phyloP scores from a whole-genome alignment of 768 basidiomycete species.

The Coprinopsis marcescibilis region DNA sequence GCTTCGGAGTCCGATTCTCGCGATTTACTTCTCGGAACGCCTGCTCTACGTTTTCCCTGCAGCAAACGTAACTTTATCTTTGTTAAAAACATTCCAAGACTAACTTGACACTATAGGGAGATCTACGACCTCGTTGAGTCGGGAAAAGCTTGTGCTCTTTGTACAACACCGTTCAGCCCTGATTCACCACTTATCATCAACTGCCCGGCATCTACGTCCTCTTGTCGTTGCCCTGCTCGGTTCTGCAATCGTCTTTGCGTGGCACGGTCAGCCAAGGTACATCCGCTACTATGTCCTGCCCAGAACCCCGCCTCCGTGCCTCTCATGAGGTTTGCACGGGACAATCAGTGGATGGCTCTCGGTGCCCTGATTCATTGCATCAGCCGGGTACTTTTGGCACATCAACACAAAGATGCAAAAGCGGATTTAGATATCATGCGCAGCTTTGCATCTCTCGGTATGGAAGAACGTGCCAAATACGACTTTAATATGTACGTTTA shows the following conservation, averaged over 20 bases:
- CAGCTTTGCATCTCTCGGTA: slow-evolving; percentile 66
- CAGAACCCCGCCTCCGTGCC: slow-evolving; percentile 67
- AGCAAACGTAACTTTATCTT: background rate
- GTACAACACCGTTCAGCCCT: slow-evolving; percentile 62
- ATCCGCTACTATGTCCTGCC: slow-evolving; percentile 67
- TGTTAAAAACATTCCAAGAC: too few relatives aligned
- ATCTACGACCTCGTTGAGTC: slow-evolving; percentile 62
- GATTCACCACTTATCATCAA: slow-evolving; percentile 42
- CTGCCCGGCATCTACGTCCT: slow-evolving; percentile 42
- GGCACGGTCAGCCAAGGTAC: slow-evolving; percentile 53
- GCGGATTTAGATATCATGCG: slow-evolving; percentile 51
- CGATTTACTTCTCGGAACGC: too few relatives aligned
- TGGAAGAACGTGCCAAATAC: slow-evolving; percentile 61
- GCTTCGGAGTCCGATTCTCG: too few relatives aligned
- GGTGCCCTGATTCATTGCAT: slow-evolving; percentile 69
- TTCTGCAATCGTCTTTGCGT: slow-evolving; percentile 83
- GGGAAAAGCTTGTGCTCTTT: slow-evolving; percentile 63
- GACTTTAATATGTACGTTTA: slow-evolving; percentile 40
- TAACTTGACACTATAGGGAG: too few relatives aligned
- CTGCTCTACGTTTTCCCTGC: background rate
- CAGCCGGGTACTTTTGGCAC: slow-evolving; percentile 53
- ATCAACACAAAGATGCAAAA: slow-evolving; percentile 40
- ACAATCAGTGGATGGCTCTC: slow-evolving; percentile 67
- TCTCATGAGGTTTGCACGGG: slow-evolving; percentile 54
- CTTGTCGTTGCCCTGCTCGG: slow-evolving; percentile 47